Percentiles rank a stretch among this genome's conserved stretches.
phyloP scores from a whole-genome alignment of 768 basidiomycete genomes.

The Termitomyces eurrhizus region DNA sequence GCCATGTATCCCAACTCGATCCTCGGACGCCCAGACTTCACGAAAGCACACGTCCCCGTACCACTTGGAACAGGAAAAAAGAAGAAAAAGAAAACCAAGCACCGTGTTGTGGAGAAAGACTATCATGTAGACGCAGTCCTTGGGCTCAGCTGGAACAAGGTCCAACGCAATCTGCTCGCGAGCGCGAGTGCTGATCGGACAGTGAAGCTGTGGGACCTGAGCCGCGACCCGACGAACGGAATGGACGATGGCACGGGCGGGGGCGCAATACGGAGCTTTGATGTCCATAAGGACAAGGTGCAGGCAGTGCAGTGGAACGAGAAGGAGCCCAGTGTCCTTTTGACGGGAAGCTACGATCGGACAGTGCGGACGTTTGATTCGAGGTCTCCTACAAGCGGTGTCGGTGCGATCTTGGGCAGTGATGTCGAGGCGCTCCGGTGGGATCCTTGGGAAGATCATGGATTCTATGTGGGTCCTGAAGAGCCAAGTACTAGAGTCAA shows the following conservation, averaged over 20 bases:
- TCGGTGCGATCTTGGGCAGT: conserved; percentile 82
- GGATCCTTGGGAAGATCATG: conserved; percentile 91
- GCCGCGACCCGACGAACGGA: conserved; percentile 50
- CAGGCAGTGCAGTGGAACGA: conserved; percentile 97
- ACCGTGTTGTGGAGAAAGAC: conserved; percentile 52
- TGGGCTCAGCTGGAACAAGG: conserved; percentile 88
- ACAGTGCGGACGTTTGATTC: conserved; percentile 95
- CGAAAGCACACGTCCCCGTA: conserved; percentile 71
- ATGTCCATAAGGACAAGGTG: conserved; percentile 88
- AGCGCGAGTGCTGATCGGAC: conserved; percentile 93
- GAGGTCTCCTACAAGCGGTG: conserved; percentile 73
- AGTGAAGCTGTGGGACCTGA: conserved; percentile 97
- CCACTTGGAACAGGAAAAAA: conserved; percentile 94
- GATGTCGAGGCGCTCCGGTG: conserved; percentile 93
- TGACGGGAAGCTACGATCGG: conserved; percentile 93
- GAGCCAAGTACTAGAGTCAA: neutral
- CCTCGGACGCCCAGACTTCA: conserved; percentile 85
- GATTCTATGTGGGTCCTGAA: conserved; percentile 69
- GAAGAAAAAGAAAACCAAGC: conserved; percentile 85
- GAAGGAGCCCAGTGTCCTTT: conserved; percentile 79
- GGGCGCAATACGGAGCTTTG: conserved; percentile 82
- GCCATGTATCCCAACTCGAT: conserved; percentile 91
- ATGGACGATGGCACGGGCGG: conserved; percentile 37
- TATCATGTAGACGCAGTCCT: conserved; percentile 95
- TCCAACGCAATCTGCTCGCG: conserved; percentile 86